These are phyloP conservation scores for Knoxdaviesia capensis DNA, from an alignment of 2,329 filamentous ascomycete genomes.

Conservation along the genomic window DNA sequence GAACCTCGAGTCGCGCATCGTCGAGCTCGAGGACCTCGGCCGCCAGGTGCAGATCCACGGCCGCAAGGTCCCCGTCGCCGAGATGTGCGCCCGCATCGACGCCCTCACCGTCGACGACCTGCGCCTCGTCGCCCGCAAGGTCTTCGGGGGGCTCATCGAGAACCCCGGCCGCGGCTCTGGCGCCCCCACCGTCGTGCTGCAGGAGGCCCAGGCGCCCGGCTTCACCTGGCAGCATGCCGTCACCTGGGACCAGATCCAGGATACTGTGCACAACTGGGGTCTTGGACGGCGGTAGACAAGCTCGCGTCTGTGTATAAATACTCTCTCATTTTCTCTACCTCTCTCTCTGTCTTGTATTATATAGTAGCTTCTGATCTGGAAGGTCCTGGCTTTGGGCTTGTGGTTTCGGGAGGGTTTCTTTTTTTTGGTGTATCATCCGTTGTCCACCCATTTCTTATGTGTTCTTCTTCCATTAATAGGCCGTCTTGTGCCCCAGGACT, in stretches of 20 bases:
- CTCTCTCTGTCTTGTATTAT: too few species aligned
- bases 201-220: conserved; percentile 58
- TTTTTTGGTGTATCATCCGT: too few species aligned
- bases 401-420: too few species aligned
- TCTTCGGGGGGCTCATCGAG: conserved; percentile 57
- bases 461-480: too few species aligned
- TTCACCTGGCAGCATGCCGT: conserved; percentile 33
- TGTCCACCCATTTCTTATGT: too few species aligned
- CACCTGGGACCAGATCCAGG: conserved; percentile 78
- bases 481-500: too few species aligned
- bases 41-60: conserved; percentile 95
- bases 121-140: conserved; percentile 55
- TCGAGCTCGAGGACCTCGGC: conserved; percentile 89
- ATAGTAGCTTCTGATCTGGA: too few species aligned
- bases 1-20: conserved; percentile 95
- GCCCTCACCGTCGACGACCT: conserved; percentile 62
- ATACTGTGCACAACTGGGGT: conserved; percentile 66
- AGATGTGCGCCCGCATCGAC: conserved; percentile 85
- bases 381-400: too few species aligned
- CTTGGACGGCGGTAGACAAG: conserved; percentile 34
- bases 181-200: conserved; percentile 80
- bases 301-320: not conserved
- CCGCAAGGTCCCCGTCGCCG: conserved; percentile 70
- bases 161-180: conserved; percentile 67
- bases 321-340: too few species aligned